phyloP scores from a whole-genome alignment of 2,329 filamentous ascomycete species.

The Mariannaea sp. region DNA sequence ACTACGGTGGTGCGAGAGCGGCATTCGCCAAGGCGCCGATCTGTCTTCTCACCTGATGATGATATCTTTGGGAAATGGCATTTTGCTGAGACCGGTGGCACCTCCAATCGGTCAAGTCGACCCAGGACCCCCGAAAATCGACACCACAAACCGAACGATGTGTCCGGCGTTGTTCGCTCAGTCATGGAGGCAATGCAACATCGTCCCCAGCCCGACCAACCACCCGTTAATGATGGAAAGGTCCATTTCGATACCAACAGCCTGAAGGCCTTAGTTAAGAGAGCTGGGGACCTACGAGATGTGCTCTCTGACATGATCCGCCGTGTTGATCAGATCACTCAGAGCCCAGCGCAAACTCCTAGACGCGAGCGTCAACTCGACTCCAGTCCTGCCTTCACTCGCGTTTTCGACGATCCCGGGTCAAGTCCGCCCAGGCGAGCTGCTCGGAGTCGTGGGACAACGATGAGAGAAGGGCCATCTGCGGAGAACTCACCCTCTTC shows the following conservation, averaged over 20 bases:
- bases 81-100: slow-evolving; percentile 45
- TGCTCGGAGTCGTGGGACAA: slow-evolving; percentile 59
- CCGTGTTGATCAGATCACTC: slow-evolving; percentile 61
- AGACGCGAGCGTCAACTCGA: slow-evolving; percentile 52
- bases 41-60: slow-evolving; percentile 68
- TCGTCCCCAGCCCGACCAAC: slow-evolving; percentile 49
- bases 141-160: slow-evolving; percentile 42
- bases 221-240: slow-evolving; percentile 45
- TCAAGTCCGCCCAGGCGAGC: slow-evolving; percentile 58
- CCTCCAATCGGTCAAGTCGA: slow-evolving; percentile 45
- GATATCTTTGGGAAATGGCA: slow-evolving; percentile 66
- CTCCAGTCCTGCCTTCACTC: slow-evolving; percentile 69
- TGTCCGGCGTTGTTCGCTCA: slow-evolving; percentile 59
- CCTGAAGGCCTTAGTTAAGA: slow-evolving; percentile 67
- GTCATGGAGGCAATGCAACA: slow-evolving; percentile 69
- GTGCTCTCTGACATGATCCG: slow-evolving; percentile 64
- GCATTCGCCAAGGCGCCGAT: slow-evolving; percentile 58
- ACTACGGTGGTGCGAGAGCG: slow-evolving; percentile 61
- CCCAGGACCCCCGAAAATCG: slow-evolving; percentile 50
- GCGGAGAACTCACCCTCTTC: slow-evolving; percentile 58
- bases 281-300: slow-evolving; percentile 64
- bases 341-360: slow-evolving; percentile 59
- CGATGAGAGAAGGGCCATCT: slow-evolving; percentile 54
- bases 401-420: slow-evolving; percentile 67
- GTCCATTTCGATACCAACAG: slow-evolving; percentile 72